phyloP scores from a whole-genome alignment of 306 rosid genomes.

The Fragaria ananassa region DNA sequence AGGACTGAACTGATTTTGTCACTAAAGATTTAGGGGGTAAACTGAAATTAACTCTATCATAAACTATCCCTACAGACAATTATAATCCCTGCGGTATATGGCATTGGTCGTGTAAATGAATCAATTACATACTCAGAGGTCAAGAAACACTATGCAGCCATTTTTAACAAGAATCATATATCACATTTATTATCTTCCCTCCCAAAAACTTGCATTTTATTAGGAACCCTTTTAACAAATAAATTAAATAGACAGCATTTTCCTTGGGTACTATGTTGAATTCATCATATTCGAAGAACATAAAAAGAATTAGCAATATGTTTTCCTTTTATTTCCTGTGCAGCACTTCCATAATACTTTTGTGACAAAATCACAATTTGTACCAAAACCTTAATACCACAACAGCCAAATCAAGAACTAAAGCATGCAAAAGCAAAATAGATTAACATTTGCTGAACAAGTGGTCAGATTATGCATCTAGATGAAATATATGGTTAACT shows the following conservation, averaged over 20 bases:
- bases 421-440: not conserved
- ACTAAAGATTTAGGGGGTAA: too few species aligned
- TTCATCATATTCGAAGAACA: not conserved
- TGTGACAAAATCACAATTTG: not conserved
- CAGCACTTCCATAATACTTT: not conserved
- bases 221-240: too few species aligned
- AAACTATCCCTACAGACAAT: not conserved
- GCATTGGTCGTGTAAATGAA: not conserved
- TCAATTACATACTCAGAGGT: not conserved
- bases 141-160: not conserved
- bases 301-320: not conserved
- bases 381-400: not conserved
- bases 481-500: not conserved
- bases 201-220: too few species aligned
- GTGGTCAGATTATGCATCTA: not conserved
- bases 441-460: not conserved
- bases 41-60: too few species aligned
- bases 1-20: too few species aligned
- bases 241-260: not conserved
- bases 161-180: not conserved
- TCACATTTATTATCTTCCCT: too few species aligned
- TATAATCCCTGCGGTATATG: not conserved
- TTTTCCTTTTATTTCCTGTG: not conserved
- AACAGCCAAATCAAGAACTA: not conserved
- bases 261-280: not conserved